Base-by-base conservation (phyloP, 2,329 filamentous ascomycete species). In the Pseudonectria foliicola region DNA sequence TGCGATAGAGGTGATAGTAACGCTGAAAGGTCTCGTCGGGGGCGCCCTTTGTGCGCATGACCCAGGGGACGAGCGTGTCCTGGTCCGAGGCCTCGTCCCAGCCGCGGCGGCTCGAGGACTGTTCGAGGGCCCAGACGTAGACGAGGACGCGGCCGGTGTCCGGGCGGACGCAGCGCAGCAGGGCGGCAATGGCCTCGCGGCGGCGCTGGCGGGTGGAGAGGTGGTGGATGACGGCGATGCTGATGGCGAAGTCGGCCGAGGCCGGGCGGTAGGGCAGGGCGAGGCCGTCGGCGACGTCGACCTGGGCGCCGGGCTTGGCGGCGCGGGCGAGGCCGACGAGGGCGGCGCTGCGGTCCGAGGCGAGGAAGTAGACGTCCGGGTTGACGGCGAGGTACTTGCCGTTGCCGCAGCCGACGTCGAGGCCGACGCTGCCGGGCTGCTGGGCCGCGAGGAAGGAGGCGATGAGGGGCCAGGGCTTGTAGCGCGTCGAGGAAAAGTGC, bases 61-160 rank as follows among this genome's bases (percentile, higher is more conserved):
- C 87, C 92, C 92, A 98, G 11, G 92, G 89, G 31, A 98, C 92
- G 66, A 96, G 83, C 42, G 92, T 80, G 64, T 98, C 92, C 67
- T 96, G 90, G 46, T 83, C 75, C 42, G 82, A 77, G 13, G 79
- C 80, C 56, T 84, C 80, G 54, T 88, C 80, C 90, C 90, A 98
- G 3, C 90, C 90, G 43, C 92, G 71, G 38, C 92, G 77, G 61
- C 88, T 95, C 38, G 68, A 68, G 49, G 82, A 81, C 64, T 98
- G 92, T 69, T 98, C 92, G 13, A 98, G 70, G 1, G 92, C 92
- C 92, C 92, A 96, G 13, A 93, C 90, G 59, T 92, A 95, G 33
- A 96, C 71, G 37, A 96, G 67, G 12, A 83, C 82, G 56, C 72
- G 77, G 1, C 86, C 87, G 0, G 77, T 80, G 3, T 63, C 66